These are phyloP conservation scores for Hortiboletus rubellus DNA, from an alignment of 1,284 basidiomycete species.

Conservation along the genomic window DNA sequence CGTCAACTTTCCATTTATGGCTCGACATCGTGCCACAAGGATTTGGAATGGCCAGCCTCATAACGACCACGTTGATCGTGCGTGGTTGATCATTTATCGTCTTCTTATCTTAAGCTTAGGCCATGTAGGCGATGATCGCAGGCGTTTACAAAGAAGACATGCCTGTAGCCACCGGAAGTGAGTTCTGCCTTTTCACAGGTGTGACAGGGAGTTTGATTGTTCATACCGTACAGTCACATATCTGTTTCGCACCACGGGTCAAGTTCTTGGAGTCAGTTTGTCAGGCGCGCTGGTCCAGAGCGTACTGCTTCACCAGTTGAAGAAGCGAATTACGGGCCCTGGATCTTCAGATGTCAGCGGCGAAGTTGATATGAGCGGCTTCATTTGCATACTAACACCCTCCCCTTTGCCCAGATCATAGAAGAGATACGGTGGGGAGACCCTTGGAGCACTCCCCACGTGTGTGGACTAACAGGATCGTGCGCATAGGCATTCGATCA, in stretches of 20 bases:
- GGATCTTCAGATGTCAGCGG: constrained; percentile 64
- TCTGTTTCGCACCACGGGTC: constrained; percentile 86
- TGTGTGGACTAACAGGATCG: constrained; percentile 17
- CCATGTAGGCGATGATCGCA: constrained; percentile 76
- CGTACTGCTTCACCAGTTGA: constrained; percentile 67
- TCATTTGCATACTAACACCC: constrained; percentile 24
- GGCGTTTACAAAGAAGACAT: constrained; percentile 79
- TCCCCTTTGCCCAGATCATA: constrained; percentile 55
- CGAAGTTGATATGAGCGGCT: constrained; percentile 25
- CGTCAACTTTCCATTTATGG: constrained; percentile 69
- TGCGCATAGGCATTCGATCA: constrained; percentile 70
- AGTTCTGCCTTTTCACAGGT: constrained; percentile 35
- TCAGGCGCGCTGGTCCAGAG: constrained; percentile 81
- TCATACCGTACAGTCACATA: constrained; percentile 67
- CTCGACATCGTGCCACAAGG: constrained; percentile 76
- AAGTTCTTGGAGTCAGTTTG: constrained; percentile 86
- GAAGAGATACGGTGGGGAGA: constrained; percentile 60
- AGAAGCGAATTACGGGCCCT: constrained; percentile 72
- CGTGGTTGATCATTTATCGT: constrained; percentile 29
- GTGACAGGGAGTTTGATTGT: constrained; percentile 2
- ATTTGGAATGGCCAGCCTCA: constrained; percentile 79
- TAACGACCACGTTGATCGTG: constrained; percentile 82
- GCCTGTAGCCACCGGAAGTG: constrained; percentile 85
- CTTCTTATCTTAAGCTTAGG: constrained; percentile 8
- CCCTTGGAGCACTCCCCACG: constrained; percentile 15